phyloP scores from a whole-genome alignment of 2,329 filamentous ascomycete genomes.

The Myriosclerotinia curreyana region DNA sequence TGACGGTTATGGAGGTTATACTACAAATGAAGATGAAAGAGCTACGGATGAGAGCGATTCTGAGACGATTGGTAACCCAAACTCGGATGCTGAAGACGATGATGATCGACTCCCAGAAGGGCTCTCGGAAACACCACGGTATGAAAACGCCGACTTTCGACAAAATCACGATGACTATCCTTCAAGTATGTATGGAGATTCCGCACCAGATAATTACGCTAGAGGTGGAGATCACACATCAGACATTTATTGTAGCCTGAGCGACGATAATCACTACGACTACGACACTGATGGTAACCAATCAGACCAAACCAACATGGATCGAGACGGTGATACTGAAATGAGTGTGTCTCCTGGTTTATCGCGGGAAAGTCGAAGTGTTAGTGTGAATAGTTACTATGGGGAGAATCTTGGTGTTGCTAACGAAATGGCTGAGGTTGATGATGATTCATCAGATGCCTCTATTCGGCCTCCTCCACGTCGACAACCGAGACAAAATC shows the following conservation, averaged over 20 bases:
- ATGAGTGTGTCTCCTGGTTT: constrained; percentile 37
- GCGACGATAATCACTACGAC: constrained; percentile 12
- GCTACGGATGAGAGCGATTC: constrained; percentile 34
- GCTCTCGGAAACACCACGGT: constrained; percentile 31
- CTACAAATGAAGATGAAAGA: constrained; percentile 28
- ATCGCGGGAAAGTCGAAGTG: constrained; percentile 24
- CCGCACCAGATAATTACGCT: constrained; percentile 9
- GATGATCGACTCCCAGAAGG: constrained; percentile 30
- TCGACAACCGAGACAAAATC: constrained; percentile 27
- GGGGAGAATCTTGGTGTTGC: constrained; percentile 31
- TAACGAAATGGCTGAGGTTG: constrained; percentile 32
- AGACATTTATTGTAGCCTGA: constrained; percentile 7
- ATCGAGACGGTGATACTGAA: constrained; percentile 40
- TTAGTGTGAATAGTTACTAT: constrained; percentile 19
- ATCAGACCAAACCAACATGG: constrained; percentile 28
- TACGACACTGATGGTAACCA: constrained; percentile 29
- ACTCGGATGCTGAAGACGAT: constrained; percentile 33
- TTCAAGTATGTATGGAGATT: constrained; percentile 9
- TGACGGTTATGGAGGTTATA: constrained; percentile 24
- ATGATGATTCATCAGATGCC: constrained; percentile 34
- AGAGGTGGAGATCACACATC: background rate
- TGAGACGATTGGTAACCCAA: constrained; percentile 34
- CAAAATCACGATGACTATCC: background rate
- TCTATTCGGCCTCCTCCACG: constrained; percentile 32
- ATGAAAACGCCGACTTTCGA: constrained; percentile 21